Base-by-base conservation (phyloP, 345 rosid genomes). In the Turnera subulata region DNA sequence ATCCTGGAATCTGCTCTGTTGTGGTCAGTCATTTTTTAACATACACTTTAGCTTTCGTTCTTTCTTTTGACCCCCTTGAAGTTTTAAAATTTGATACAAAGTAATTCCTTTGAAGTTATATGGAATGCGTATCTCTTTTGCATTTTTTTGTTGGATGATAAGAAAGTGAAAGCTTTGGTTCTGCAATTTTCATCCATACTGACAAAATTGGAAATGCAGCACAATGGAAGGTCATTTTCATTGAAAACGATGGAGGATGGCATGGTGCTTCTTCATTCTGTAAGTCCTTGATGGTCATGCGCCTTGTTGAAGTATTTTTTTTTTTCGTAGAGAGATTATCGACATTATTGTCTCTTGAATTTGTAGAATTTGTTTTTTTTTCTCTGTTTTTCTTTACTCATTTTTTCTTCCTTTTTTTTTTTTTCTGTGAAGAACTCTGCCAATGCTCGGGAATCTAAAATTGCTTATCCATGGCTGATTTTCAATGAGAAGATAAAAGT, bases 191-290 rank as follows among this genome's bases (percentile, higher is more conserved):
- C 24, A 6, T n/a, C 16, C 43, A 25, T 62, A 15, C 71, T 75
- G 44, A 75, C 40, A 14, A 50, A 42, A 29, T 56, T 46, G 42
- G 53, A 22, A 64, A 45, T 56, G 62, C 91, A 89, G 96, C 73
- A 80, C 46, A 92, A 78, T 62, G 96, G 79, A 59, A 89, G 71
- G 68, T 82, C 98, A 50, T 80, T 79, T 75, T 83, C 91, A 32
- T 73, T 89, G 62, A 92, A 89, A 85, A 92, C 98, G 13, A 89
- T 92, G 98, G 98, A 92, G 78, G 96, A 92, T 29, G 98, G 96
- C 35, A 84, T 69, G 58, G 98, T 89, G 64, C 91, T 86, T 74
- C 81, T 92, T 25, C 58, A 82, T 64, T 83, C 93, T 16, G 98
- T 89, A 76, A 68, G 95, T n/a, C 46, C 50, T 23, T 57, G 56